Evolutionary conservation across 2,329 filamentous ascomycete species (phyloP).

Genomic region (Penicillium sp.): DNA sequence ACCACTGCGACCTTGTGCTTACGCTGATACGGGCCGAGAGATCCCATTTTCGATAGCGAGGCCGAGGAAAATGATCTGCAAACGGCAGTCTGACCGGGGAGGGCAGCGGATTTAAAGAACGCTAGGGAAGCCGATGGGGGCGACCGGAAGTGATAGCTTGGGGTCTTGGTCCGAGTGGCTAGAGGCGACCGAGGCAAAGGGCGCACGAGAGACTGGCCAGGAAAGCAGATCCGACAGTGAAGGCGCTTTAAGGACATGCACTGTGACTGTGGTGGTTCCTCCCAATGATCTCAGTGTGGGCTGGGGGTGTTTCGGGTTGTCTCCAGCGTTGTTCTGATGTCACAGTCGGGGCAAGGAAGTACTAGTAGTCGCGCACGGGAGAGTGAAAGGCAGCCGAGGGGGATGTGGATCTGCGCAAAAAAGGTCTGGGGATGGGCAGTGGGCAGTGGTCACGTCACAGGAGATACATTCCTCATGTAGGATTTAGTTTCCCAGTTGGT

Average conservation of each 20-base stretch:
- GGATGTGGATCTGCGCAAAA: constrained; percentile 14
- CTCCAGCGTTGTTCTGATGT: constrained; percentile 17
- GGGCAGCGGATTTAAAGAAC: constrained; percentile 19
- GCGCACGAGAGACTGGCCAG: constrained; percentile 8
- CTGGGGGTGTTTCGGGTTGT: constrained; percentile 11
- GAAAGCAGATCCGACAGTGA: constrained; percentile 27
- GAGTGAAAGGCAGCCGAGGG: background rate
- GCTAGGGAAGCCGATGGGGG: constrained; percentile 19
- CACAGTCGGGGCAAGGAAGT: constrained; percentile 2
- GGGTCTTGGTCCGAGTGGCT: constrained; percentile 25
- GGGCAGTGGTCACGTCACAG: constrained; percentile 22
- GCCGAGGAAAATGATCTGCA: constrained; percentile 23
- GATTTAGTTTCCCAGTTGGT: background rate
- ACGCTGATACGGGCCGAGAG: constrained; percentile 32
- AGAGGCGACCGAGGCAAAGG: constrained; percentile 33
- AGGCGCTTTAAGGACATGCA: constrained; percentile 20
- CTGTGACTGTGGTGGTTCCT: background rate
- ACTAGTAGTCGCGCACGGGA: background rate
- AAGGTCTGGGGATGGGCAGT: background rate
- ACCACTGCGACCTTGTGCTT: constrained; percentile 67
- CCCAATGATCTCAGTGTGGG: constrained; percentile 14
- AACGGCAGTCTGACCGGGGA: constrained; percentile 14
- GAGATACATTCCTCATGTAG: constrained; percentile 13
- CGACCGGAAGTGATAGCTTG: constrained; percentile 19
- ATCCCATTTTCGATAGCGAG: constrained; percentile 34